phyloP scores from a whole-genome alignment of 441 rosid genomes.

The Aleurites moluccanus region DNA sequence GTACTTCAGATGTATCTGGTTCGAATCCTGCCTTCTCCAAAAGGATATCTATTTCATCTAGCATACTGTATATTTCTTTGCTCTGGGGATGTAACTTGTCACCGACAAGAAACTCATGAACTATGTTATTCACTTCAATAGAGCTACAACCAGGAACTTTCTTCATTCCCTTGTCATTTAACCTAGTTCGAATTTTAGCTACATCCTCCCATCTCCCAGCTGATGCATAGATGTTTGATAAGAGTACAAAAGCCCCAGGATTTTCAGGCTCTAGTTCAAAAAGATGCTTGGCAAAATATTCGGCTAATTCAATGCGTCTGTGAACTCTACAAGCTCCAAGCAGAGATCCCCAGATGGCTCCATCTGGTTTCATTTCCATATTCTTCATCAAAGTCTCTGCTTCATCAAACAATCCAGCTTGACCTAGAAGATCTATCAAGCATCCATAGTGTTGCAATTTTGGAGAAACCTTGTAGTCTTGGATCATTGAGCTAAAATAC shows the following conservation, averaged over 20 bases:
- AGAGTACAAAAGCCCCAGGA: conserved; percentile 58
- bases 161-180: conserved; percentile 60
- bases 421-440: conserved; percentile 74
- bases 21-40: conserved; percentile 60
- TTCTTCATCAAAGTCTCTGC: conserved; percentile 45
- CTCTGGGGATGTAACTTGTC: conserved; percentile 23
- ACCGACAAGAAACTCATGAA: conserved; percentile 3
- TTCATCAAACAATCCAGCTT: conserved; percentile 61
- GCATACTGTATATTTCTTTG: no score
- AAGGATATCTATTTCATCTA: conserved; percentile 60
- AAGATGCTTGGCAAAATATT: conserved; percentile 49
- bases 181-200: conserved; percentile 48
- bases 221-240: conserved; percentile 72
- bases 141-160: conserved; percentile 80
- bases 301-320: conserved; percentile 50
- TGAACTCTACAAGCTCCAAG: conserved; percentile 66
- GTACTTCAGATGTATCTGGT: no score
- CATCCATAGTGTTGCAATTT: conserved; percentile 73
- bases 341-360: conserved; percentile 63
- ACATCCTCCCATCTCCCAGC: conserved; percentile 73
- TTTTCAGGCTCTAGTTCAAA: conserved; percentile 58
- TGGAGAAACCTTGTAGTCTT: conserved; percentile 48
- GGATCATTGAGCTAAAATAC: conserved; percentile 51
- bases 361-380: conserved; percentile 59
- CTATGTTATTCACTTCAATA: conserved; percentile 31